Conservation (phyloP, 2,329 filamentous ascomycete species). For the Microsporum ferrugineum region DNA sequence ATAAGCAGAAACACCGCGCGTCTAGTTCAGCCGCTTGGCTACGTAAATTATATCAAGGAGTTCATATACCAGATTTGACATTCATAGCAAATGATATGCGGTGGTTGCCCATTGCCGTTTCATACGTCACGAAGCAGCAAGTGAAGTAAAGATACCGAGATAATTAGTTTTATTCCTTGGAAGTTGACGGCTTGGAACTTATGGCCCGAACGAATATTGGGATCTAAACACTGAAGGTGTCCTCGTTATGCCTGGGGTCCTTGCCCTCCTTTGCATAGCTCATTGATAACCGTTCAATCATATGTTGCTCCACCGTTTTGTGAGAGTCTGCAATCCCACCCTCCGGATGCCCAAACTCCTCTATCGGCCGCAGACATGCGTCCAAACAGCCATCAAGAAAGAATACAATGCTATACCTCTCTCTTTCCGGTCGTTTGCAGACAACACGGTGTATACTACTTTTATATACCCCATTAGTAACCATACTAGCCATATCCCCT, state of each 20-base stretch:
- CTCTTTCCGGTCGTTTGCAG: constrained; percentile 2
- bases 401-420: constrained; percentile 4
- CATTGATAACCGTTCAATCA: constrained; percentile 1
- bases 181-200: background rate
- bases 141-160: no score
- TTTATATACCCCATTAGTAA: constrained; percentile 38
- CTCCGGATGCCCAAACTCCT: background rate
- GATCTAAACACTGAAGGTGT: background rate
- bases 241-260: background rate
- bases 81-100: no score
- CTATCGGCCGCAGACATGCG: background rate
- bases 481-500: constrained; percentile 39
- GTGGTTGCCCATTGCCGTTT: no score
- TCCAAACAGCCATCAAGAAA: constrained; percentile 3
- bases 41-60: background rate
- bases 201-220: background rate
- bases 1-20: background rate
- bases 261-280: constrained; percentile 2
- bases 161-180: background rate
- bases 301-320: constrained; percentile 3
- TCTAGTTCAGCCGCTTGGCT: no score
- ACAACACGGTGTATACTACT: constrained; percentile 35
- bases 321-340: background rate
- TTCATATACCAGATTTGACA: background rate
- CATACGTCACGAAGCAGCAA: no score